These are phyloP conservation scores for Didymella glomerata DNA, from an alignment of 2,329 filamentous ascomycete species.

Conservation along the genomic window DNA sequence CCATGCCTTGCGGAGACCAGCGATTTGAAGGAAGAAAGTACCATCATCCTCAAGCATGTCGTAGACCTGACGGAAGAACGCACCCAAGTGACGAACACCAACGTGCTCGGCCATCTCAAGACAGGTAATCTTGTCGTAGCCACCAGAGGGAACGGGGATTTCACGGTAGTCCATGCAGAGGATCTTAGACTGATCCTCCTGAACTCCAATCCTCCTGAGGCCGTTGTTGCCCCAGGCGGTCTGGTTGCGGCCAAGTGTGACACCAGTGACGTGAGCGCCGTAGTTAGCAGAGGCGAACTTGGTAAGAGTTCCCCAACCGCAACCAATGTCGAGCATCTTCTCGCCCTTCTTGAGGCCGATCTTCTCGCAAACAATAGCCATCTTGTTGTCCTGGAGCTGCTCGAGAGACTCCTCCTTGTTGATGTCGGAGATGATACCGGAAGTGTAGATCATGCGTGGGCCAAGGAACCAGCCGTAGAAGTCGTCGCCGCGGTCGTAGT, in stretches of 20 bases:
- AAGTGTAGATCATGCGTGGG: constrained; percentile 98
- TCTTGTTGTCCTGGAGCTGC: constrained; percentile 97
- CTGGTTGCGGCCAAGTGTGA: constrained; percentile 95
- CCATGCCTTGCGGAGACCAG: constrained; percentile 92
- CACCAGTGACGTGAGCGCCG: constrained; percentile 82
- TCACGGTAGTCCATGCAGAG: constrained; percentile 98
- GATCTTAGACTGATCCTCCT: constrained; percentile 88
- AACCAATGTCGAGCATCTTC: constrained; percentile 90
- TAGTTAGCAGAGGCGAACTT: constrained; percentile 94
- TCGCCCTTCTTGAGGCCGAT: constrained; percentile 84
- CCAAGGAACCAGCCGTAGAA: constrained; percentile 99
- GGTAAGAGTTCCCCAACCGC: constrained; percentile 96
- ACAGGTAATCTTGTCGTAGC: constrained; percentile 95
- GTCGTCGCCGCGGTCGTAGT: constrained; percentile 98
- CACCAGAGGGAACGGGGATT: constrained; percentile 78
- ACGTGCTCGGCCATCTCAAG: constrained; percentile 99
- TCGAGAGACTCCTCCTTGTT: constrained; percentile 89
- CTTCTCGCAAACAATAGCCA: constrained; percentile 95
- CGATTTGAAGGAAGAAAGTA: constrained; percentile 94
- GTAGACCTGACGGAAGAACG: constrained; percentile 85
- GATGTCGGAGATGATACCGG: constrained; percentile 89
- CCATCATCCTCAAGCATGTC: constrained; percentile 98
- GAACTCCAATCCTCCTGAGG: constrained; percentile 80
- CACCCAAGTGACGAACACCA: constrained; percentile 84
- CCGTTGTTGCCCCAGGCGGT: constrained; percentile 95